Evolutionary conservation across 2,329 filamentous ascomycete species (phyloP), one percentile per base, ranked within the genome.

Genomic region (Diaporthe amygdali): DNA sequence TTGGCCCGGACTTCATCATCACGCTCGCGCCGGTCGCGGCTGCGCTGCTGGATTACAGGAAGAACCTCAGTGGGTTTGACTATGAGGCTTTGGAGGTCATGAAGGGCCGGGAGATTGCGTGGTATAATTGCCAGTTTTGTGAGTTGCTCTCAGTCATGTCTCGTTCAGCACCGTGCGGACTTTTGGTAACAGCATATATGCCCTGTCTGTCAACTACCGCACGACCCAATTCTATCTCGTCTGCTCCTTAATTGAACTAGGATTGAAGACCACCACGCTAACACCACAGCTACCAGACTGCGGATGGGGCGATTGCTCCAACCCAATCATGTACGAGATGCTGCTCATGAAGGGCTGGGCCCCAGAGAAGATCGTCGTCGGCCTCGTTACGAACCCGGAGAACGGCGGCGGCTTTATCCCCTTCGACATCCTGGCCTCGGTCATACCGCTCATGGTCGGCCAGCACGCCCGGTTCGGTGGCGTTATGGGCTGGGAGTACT

Each of bases 401-500:
- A 95, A 95, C 76, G 93, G 93, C 5, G 85, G 78, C 80, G 94
- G 83, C 70, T 93, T 85, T 78, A 90, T 95, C 1, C 85, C 88
- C 1, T 87, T 90, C 70, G 85, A 88, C 55, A 79, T 85, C 17
- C 81, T 94, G 30, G 85, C 86, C 14, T 82, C 84, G 22, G 89
- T 92, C 25, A 79, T 94, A 54, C 84, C 85, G 37, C 78, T 84
- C 49, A 78, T 95, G 74, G 82, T 87, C 44, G 80, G 85, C 30
- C 87, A 86, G 74, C 93, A 92, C 76, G 86, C 88, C 3, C 83
- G 82, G 2, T 95, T 95, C 78, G 94, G 93, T 2, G 94, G 94
- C 1, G 91, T 96, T 0, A 95, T 95, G 90, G 93, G 93, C 2
- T 96, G 94, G 94, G 94, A 96, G 81, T 96, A 94, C 77, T 96